Evolutionary conservation across 2,329 filamentous ascomycete species (phyloP), one percentile per base, ranked within the genome.

Genomic region (Sphaceloma murrayae): DNA sequence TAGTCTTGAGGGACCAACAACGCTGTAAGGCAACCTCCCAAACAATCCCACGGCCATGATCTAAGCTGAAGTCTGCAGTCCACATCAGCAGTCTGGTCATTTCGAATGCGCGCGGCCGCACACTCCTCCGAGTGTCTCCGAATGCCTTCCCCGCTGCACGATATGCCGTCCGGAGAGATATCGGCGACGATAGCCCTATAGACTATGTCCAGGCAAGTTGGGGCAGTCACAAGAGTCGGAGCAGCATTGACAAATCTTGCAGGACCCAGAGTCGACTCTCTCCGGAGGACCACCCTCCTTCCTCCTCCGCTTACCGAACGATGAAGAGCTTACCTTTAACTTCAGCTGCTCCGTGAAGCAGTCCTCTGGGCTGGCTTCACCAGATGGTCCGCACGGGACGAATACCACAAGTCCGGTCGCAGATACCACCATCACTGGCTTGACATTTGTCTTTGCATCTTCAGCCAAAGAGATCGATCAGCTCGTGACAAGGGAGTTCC

Each of bases 391-490:
- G 17, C 42, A 45, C 19, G 42, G 42, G 3, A 18, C 18, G n/a
- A 22, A n/a, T 3, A 65, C 69, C 22, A 58, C 70, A 5, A 61
- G 68, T 8, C 64, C 67, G 44, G 54, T 67, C 4, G 59, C 70
- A 36, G 87, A 95, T 56, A 91, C 87, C 2, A 72, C 74, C 45
- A 83, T 98, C 56, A 87, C 82, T 48, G 87, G 89, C 42, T 72
- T 98, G 49, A 98, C 91, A 6, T 96, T 88, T 61, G 82, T 93
- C 50, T 89, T 89, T 62, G 89, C 85, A 31, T 85, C 88, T 1
- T 94, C 80, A 43, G 68, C 78, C 22, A 83, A 77, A 64, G 91
- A 98, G 56, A 77, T 98, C 44, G 91, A 96, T 58, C 95, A 91
- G 53, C 69, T 98, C 34, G 81, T 96, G 36, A 96, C 89, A 11